Base-by-base conservation (phyloP, 495 filamentous ascomycete genomes). In the Tetracladium setigerum region DNA sequence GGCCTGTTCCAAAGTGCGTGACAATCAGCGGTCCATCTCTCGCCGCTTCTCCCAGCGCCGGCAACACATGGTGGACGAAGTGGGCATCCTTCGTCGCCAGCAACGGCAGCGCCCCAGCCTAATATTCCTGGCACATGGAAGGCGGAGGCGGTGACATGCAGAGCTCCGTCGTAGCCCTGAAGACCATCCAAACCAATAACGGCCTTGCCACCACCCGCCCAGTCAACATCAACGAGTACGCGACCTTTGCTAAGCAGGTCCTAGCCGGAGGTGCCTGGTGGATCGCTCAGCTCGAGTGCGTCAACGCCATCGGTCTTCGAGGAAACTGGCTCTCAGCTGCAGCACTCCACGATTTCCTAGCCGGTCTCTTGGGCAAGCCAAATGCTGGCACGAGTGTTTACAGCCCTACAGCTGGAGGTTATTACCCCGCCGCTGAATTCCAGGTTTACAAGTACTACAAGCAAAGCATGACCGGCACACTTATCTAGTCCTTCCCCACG, bases 151-250 rank as follows among this genome's bases (percentile, higher is more conserved):
- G 57, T 39, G 62, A 67, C 36, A 59, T 64, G 16, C 52, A 56
- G 14, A 59, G 38, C 35, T 54, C 46, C 8, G 52, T 59, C 30
- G 42, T 24, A 16, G 40, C 46, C 5, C 46, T 65, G 5, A 16
- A 47, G 5, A 36, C 51, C n/a, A 40, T 63, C 11, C 43, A 62
- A 5, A 31, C 39, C n/a, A 49, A 50, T 12, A 62, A 64, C 40
- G 49, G 41, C 9, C 46, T 68, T 1, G 63, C 66, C 7, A 36
- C 45, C 9, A 30, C 47, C 4, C 46, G 51, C 4, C 61, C 55
- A 13, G 47, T 69, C 35, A 69, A 68, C 49, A 64, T 71, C 37
- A 67, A 72, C 43, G 68, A 71, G 38, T 72, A 72, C 46, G 69
- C 56, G 15, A 53, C 43, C 7, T 49, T 22, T 15, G 41, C 27